Base-by-base conservation (phyloP, 768 basidiomycete genomes). In the Suillus alpinus region DNA sequence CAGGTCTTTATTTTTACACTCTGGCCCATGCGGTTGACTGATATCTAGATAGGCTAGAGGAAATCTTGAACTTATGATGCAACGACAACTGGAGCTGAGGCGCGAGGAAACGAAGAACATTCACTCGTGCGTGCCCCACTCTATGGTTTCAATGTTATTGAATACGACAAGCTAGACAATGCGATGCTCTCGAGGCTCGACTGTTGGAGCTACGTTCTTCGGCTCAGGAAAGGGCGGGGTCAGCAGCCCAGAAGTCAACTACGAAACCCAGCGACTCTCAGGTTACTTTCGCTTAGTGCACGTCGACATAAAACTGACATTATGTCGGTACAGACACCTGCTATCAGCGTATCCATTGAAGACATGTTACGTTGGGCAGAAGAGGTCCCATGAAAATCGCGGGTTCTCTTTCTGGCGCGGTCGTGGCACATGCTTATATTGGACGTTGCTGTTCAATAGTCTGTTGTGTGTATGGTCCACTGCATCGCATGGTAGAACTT, bases 1-100 rank as follows among this genome's bases (percentile, higher is more conserved):
- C 94, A 95, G 82, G 92, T 87, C 29, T 12, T 75, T 69, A 63
- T 46, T 58, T 50, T 56, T 56, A n/a, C 18, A 32, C 61, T 37
- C 41, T 31, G 20, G 18, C 23, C 7, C 29, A 31, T 50, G 34
- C 29, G 18, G 20, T 29, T 36, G 37, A 20, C 55, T 57, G 23
- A 63, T 44, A 31, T 31, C 36, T 44, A 34, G 57, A 14, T 65
- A 93, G 88, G 93, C 94, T 14, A 79, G 94, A 65, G 88, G 83
- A 39, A 91, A 89, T 66, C 80, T 95, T 47, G 92, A 94, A 69
- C 75, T 79, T 8, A 87, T 94, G 88, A 91, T 95, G 88, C 79
- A 82, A 46, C 80, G 85, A 20, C 92, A 95, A 67, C 77, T 95
- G 4, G 86, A 92, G 57, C 75, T 89, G 26, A 80, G 94, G 53